Percentiles rank a stretch among this genome's conserved stretches.
These are phyloP conservation scores for Gremmenia infestans DNA, from an alignment of 2,329 filamentous ascomycete genomes.

Conservation along the genomic window DNA sequence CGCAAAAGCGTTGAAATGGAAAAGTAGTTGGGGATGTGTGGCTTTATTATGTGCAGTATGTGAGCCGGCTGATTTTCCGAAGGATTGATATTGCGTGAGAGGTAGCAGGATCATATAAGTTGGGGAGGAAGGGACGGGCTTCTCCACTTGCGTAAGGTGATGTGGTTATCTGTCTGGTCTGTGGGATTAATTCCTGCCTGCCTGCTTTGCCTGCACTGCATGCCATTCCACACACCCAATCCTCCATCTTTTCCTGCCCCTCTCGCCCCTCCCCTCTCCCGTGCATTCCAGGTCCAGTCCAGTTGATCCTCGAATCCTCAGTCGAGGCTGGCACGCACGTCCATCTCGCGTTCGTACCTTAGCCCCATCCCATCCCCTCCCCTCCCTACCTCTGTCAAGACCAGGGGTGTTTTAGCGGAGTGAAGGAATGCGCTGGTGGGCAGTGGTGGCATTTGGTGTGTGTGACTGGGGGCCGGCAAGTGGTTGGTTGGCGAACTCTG, in stretches of 20 bases:
- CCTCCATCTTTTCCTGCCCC: neutral
- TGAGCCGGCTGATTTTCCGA: too few relatives aligned
- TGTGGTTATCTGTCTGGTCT: neutral
- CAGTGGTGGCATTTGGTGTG: too few relatives aligned
- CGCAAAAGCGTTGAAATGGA: neutral
- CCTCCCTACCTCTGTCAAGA: too few relatives aligned
- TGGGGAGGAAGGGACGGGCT: neutral
- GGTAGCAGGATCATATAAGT: slow-evolving; percentile 10
- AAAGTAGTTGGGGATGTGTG: neutral
- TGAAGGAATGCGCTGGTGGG: too few relatives aligned
- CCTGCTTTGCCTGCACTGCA: neutral
- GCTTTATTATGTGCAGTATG: too few relatives aligned
- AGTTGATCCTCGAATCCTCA: neutral
- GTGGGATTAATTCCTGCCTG: neutral
- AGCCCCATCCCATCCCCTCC: too few relatives aligned
- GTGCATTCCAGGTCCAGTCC: neutral
- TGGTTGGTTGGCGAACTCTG: too few relatives aligned
- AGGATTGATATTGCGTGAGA: slow-evolving; percentile 8
- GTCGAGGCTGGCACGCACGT: neutral
- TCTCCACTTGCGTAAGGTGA: neutral
- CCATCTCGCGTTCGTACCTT: neutral
- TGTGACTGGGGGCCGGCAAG: too few relatives aligned
- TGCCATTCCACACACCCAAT: neutral
- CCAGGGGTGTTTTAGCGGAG: too few relatives aligned
- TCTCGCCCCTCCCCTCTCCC: neutral